phyloP scores from a whole-genome alignment of 2,329 filamentous ascomycete genomes.

The Harringtonia lauricola region DNA sequence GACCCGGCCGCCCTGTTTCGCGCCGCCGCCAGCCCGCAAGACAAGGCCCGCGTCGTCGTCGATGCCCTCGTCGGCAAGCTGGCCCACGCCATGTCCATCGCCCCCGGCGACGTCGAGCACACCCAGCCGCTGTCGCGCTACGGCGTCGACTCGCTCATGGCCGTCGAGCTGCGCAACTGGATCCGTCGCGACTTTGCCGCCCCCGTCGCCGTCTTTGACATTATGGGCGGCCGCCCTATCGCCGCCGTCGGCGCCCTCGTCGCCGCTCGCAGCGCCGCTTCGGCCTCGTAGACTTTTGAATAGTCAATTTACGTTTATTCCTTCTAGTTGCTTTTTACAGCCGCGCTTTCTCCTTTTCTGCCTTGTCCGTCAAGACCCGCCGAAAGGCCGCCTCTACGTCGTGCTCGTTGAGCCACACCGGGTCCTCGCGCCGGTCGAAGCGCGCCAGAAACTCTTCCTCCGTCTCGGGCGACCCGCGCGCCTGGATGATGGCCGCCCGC shows the following conservation, averaged over 20 bases:
- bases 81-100: not conserved
- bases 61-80: not conserved
- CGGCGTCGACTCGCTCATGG: not conserved
- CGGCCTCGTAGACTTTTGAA: no score
- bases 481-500: conserved; percentile 4
- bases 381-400: conserved; percentile 1
- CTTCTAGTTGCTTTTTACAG: no score
- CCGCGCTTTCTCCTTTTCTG: no score
- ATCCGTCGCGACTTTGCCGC: not conserved
- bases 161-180: not conserved
- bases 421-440: not conserved
- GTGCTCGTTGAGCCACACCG: conserved; percentile 6
- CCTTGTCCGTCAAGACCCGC: no score
- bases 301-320: no score
- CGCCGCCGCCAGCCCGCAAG: no score
- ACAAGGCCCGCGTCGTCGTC: not conserved
- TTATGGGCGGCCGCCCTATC: no score
- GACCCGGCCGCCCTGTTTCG: no score
- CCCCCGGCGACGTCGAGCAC: not conserved
- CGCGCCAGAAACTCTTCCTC: conserved; percentile 1
- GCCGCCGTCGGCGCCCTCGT: no score
- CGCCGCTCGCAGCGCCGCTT: no score
- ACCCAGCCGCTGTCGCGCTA: not conserved
- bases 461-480: not conserved
- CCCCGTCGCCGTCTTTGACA: not conserved